Evolutionary conservation across 768 basidiomycete species (phyloP), one percentile per base, ranked within the genome.

Genomic region (Phylloporus scabripes): DNA sequence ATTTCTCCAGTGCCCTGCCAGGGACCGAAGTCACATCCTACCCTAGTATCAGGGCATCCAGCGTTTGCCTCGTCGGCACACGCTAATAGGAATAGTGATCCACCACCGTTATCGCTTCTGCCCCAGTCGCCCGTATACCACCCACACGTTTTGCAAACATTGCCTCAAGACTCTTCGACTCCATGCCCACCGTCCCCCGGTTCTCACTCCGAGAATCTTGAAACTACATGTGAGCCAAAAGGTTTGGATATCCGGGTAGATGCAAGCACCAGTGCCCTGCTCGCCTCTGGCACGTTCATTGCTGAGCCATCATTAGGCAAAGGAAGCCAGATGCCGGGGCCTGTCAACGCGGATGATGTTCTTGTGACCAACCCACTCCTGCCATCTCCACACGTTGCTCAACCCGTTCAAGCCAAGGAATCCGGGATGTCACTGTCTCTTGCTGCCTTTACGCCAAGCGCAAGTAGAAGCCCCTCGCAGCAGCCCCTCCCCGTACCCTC

Each of bases 381-480:
- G 5, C 12, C 36, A 7, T 53, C 51, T 29, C 48, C 46, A 12
- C 53, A 39, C 15, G 41, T 20, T 39, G n/a, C 14, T 7, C 55
- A 42, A 40, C 33, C 40, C 32, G 23, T 41, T 28, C 10, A 21
- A 38, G 26, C 37, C 18, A 21, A 21, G 9, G 52, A 53, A 15
- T 23, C 24, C 23, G 43, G 21, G 37, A 15, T 23, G n/a, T 34
- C 49, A 12, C 31, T 12, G 7, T 34, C 39, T 45, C 44, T 43
- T 36, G n/a, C 41, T 26, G 38, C 42, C 31, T 11, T 36, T 43
- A 45, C 47, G 14, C 50, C 53, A 24, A 41, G 26, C 40, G 36
- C 46, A 9, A 50, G 48, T 18, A 40, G 45, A 14, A 59, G 43
- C 49, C 47, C 46, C 42, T 60, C 49, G 39, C 64, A 55, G 43